Percentiles rank a stretch among this genome's conserved stretches.
Conservation (phyloP, 345 rosid genomes). For the Physaria fendleri region DNA sequence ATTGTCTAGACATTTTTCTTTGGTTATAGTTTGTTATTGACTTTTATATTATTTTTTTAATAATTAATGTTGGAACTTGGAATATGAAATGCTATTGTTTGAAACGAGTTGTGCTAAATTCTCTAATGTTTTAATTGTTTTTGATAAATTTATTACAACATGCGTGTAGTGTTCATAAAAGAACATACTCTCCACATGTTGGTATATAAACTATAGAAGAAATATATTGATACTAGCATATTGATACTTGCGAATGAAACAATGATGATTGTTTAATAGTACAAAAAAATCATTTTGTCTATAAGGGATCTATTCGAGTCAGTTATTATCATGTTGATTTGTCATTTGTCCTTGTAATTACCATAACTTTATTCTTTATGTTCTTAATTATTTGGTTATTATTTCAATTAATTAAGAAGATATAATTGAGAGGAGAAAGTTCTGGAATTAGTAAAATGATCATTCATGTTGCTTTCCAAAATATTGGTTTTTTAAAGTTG, state of each 20-base stretch:
- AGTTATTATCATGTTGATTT: conserved; percentile 5
- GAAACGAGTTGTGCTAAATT: neutral
- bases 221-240: too few species aligned
- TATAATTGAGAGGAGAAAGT: conserved; percentile 1
- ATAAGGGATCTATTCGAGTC: neutral
- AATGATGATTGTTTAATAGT: neutral
- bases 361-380: too few species aligned
- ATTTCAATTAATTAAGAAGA: conserved; percentile 3
- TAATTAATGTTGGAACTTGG: too few species aligned
- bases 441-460: neutral
- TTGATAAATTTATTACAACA: neutral
- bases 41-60: neutral
- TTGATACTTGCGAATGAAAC: neutral
- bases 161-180: neutral
- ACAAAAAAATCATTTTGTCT: neutral
- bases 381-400: too few species aligned
- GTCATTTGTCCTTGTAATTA: too few species aligned
- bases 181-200: neutral
- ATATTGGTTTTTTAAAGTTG: too few species aligned
- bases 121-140: neutral
- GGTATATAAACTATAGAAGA: neutral
- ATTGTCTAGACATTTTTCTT: conserved; percentile 12
- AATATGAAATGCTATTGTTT: neutral
- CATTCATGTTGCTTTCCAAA: conserved; percentile 10
- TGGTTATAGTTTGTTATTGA: neutral